phyloP scores from a whole-genome alignment of 345 rosid genomes.

The Stellera chamaejasme region DNA sequence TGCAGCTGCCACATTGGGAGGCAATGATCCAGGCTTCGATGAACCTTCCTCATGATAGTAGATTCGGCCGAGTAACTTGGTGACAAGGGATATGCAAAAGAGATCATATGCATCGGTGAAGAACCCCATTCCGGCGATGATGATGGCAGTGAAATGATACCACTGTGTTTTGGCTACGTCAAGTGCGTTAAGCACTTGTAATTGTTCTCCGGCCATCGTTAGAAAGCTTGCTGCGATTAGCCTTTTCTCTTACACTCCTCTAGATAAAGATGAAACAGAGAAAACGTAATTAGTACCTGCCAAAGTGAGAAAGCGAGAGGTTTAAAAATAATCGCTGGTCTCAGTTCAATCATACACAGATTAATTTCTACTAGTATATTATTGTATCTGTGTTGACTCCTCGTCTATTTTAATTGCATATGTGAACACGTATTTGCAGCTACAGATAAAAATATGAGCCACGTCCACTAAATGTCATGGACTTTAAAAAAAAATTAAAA shows the following conservation, averaged over 20 bases:
- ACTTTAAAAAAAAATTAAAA: no score
- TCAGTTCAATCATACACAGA: no score
- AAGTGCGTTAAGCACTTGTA: slow-evolving; percentile 60
- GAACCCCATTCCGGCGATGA: slow-evolving; percentile 83
- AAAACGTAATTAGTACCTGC: no score
- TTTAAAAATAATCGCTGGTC: neutral
- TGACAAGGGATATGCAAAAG: slow-evolving; percentile 76
- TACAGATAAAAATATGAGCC: no score
- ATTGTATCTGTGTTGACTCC: no score
- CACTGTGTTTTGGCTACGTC: slow-evolving; percentile 73
- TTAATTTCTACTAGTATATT: no score
- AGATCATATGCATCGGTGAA: slow-evolving; percentile 83
- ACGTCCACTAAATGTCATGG: no score
- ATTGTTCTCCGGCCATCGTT: slow-evolving; percentile 41
- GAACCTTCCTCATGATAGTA: slow-evolving; percentile 63
- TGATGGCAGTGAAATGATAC: slow-evolving; percentile 75
- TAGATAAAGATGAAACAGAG: slow-evolving; percentile 7
- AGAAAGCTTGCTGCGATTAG: neutral
- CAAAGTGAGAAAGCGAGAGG: neutral
- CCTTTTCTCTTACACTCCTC: slow-evolving; percentile 3
- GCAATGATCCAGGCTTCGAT: slow-evolving; percentile 51
- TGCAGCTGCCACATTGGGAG: slow-evolving; percentile 67
- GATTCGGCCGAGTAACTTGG: slow-evolving; percentile 69
- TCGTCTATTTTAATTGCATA: no score
- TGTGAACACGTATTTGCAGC: no score